A percentile compares a stretch with the other conserved stretches of the same genome.
Conservation (phyloP, 1,284 basidiomycete species). For the Tilletia setariae region DNA sequence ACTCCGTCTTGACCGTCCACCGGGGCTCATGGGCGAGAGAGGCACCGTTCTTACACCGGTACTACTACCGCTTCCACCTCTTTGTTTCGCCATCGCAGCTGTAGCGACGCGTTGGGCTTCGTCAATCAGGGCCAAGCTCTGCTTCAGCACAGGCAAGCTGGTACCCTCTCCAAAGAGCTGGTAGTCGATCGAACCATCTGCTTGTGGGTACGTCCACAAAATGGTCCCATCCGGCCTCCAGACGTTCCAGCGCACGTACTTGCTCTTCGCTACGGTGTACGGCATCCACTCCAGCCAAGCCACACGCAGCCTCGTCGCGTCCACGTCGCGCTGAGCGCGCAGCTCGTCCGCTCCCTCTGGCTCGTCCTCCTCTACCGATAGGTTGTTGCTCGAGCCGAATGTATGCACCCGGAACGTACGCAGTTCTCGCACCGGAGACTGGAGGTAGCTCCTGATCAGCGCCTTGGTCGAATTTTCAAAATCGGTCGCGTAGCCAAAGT, state of each 20-base stretch:
- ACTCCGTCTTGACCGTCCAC: background rate
- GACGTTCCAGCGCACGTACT: constrained; percentile 36
- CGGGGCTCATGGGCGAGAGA: background rate
- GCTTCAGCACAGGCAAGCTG: constrained; percentile 30
- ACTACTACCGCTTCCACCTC: background rate
- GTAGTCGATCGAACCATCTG: constrained; percentile 33
- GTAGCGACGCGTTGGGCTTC: constrained; percentile 15
- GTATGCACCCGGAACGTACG: constrained; percentile 23
- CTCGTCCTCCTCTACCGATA: constrained; percentile 26
- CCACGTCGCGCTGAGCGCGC: constrained; percentile 40
- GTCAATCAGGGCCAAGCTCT: constrained; percentile 36
- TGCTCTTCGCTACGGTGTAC: constrained; percentile 39
- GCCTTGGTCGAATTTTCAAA: constrained; percentile 41
- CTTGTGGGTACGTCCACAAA: constrained; percentile 36
- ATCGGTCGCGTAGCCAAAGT: constrained; percentile 30
- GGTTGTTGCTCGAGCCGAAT: constrained; percentile 16
- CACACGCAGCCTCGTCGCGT: constrained; percentile 45
- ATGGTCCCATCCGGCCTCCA: constrained; percentile 33
- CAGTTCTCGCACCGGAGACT: background rate
- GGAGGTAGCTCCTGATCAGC: constrained; percentile 28
- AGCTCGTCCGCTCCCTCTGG: constrained; percentile 22
- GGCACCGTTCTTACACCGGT: background rate
- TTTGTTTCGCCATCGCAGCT: background rate
- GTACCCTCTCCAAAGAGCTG: constrained; percentile 43
- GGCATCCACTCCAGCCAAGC: constrained; percentile 43